Evolutionary conservation across 306 rosid species (phyloP), one percentile per base, ranked within the genome.

Genomic region (Inga laurina): DNA sequence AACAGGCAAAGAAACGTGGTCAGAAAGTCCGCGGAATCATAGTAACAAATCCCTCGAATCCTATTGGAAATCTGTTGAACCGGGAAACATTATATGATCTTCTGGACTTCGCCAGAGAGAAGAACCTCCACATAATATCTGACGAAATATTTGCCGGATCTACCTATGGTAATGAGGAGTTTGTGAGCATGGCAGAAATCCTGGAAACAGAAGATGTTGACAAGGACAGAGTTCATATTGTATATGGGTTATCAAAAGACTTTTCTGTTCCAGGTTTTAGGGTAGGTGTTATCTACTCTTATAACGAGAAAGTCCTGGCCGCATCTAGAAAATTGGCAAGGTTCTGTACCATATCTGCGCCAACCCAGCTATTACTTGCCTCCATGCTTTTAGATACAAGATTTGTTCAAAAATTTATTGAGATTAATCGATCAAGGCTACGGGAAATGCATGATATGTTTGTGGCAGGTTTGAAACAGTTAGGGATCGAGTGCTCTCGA

Each of bases 61-160:
- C 97, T 21, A 90, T 89, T 78, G 99, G 97, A 79, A 87, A 83
- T 87, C 84, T 90, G 67, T 87, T 88, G n/a, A 79, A 79, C 32
- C 88, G 88, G 74, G 97, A 92, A 74, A 86, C 90, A 43, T 90
- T 91, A n/a, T 86, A 86, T 46, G 85, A 83, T 87, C 89, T 96
- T 86, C 84, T 96, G 68, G 94, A 93, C 90, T 96, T 92, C 64
- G 99, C 97, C 30, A 88, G 97, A 86, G 97, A 96, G 87, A 96
- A 96, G 85, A 96, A 93, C 92, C 89, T 93, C 45, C 98, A 96
- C 86, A 90, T 94, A 87, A 65, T 96, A 85, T 96, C 94, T 0
- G 90, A 90, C 77, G 98, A 94, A 87, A 81, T 88, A 78, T 87
- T 91, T 84, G 85, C 91, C 1, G 97, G 94, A 56, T 88, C 98